Percentiles rank a stretch among this genome's conserved stretches.
Evolutionary conservation across 75 land plant species (phyloP).

Genomic region (Sequoiadendron giganteum): DNA sequence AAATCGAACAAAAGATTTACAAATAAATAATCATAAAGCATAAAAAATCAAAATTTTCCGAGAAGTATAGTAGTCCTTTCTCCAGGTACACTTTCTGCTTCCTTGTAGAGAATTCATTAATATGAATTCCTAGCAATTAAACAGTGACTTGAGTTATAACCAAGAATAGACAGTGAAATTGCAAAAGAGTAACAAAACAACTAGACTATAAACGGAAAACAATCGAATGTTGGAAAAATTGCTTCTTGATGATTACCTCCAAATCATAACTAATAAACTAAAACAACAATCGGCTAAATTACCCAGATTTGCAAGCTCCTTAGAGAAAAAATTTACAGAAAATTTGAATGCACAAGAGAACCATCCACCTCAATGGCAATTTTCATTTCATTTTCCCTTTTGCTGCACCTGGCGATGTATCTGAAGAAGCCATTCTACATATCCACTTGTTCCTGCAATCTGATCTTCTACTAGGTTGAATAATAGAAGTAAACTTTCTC

Average conservation of each 20-base stretch:
- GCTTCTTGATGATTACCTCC: neutral
- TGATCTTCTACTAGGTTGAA: constrained; percentile 88
- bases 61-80: neutral
- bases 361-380: neutral
- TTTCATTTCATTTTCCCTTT: neutral
- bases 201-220: neutral
- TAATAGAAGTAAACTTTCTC: constrained; percentile 75
- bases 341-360: neutral
- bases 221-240: neutral
- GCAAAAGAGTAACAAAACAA: neutral
- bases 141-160: neutral
- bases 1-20: neutral
- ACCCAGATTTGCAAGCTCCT: neutral
- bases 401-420: constrained; percentile 55
- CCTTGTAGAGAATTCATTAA: neutral
- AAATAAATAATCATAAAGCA: constrained; percentile 7
- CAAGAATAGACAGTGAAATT: neutral
- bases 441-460: constrained; percentile 62
- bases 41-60: constrained; percentile 3
- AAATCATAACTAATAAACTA: constrained; percentile 4
- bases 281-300: neutral
- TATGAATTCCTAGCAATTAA: neutral
- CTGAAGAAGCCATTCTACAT: constrained; percentile 84
- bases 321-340: neutral
- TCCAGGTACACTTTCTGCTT: neutral